Conservation (phyloP, 2,329 filamentous ascomycete genomes). For the Neurospora crassa region DNA sequence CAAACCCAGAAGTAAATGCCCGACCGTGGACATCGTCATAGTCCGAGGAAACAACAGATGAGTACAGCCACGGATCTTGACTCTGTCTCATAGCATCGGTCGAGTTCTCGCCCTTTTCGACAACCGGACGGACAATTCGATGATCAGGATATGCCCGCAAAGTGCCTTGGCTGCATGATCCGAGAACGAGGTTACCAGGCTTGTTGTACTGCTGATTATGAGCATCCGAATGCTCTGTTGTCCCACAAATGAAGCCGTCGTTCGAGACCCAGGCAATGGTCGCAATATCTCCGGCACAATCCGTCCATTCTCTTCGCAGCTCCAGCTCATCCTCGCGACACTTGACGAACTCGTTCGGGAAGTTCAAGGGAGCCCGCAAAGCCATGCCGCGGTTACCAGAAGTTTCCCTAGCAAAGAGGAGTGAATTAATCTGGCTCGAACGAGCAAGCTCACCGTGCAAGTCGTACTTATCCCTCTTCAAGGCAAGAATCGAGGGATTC, state of each 20-base stretch:
- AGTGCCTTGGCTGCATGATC: constrained; percentile 33
- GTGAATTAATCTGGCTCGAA: constrained; percentile 25
- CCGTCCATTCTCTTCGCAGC: constrained; percentile 44
- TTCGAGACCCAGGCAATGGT: constrained; percentile 48
- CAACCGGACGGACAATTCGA: constrained; percentile 42
- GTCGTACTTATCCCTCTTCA: constrained; percentile 24
- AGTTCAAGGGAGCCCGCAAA: constrained; percentile 32
- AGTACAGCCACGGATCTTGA: constrained; percentile 55
- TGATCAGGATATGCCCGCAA: constrained; percentile 47
- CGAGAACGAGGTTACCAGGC: constrained; percentile 50
- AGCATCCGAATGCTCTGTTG: constrained; percentile 51
- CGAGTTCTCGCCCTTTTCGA: constrained; percentile 45
- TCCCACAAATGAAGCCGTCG: constrained; percentile 49
- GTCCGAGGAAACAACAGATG: constrained; percentile 53
- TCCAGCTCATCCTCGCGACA: constrained; percentile 42
- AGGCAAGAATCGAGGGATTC: constrained; percentile 19
- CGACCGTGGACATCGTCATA: constrained; percentile 36
- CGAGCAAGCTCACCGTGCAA: constrained; percentile 20
- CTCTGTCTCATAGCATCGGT: constrained; percentile 46
- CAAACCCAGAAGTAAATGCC: constrained; percentile 52
- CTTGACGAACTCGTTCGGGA: constrained; percentile 34
- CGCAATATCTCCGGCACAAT: constrained; percentile 52
- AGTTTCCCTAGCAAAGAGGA: constrained; percentile 41
- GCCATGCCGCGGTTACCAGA: constrained; percentile 33
- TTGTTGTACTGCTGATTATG: constrained; percentile 60